A percentile compares a stretch with the other conserved stretches of the same genome.
These are phyloP conservation scores for Rubia balearica DNA, from an alignment of 305 asterid species.

Conservation along the genomic window DNA sequence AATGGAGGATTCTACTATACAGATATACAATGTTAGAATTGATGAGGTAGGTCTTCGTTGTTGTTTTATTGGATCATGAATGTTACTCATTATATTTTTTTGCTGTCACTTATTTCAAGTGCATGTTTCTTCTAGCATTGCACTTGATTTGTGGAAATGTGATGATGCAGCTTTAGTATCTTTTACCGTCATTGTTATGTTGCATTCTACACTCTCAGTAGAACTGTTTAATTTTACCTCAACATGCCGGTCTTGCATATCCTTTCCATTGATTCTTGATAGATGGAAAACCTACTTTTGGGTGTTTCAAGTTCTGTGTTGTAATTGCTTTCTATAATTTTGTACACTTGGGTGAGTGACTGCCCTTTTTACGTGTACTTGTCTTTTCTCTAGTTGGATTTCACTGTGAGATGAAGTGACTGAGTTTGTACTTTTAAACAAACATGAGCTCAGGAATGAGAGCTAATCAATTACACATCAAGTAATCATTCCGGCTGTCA, in stretches of 20 bases:
- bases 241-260: background rate
- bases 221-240: background rate
- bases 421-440: background rate
- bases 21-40: conserved; percentile 87
- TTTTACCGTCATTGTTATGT: background rate
- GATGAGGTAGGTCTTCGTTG: conserved; percentile 60
- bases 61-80: conserved; percentile 10
- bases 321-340: background rate
- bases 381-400: background rate
- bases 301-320: background rate
- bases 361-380: background rate
- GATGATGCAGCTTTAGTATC: background rate
- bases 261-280: background rate
- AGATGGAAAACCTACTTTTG: background rate
- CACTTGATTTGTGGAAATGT: background rate
- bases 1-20: conserved; percentile 94
- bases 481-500: background rate
- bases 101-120: background rate
- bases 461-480: background rate
- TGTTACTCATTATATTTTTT: background rate
- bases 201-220: background rate
- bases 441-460: too few species aligned
- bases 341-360: background rate
- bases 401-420: background rate
- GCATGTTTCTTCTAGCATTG: background rate